Evolutionary conservation across 2,329 filamentous ascomycete genomes (phyloP), one percentile per base, ranked within the genome.

Genomic region (Pseudocercospora macadamiae): DNA sequence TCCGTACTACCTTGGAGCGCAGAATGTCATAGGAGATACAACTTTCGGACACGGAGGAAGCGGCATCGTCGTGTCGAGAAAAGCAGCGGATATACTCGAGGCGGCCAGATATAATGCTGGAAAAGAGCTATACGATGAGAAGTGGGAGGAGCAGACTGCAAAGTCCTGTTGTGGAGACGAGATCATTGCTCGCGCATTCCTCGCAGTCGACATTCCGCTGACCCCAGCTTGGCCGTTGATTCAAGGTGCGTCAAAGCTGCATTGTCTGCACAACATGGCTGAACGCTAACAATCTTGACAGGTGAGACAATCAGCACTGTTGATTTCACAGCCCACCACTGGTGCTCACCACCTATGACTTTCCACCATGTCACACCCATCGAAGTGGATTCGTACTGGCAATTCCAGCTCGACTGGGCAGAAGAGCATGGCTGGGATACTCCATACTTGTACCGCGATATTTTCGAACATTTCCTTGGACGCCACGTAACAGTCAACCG

Each of bases 91-190:
- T 21, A 60, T 57, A 14, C 57, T 73, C 18, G 62, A 66, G 28
- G 56, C 62, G 3, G 76, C 79, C 28, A 80, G 80, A 54, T 69
- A 73, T 2, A 65, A 71, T 9, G 75, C 79, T 54, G 71, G 79
- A 4, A 68, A 76, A 36, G 66, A 66, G 18, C 48, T 56, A 26
- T 74, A 73, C 57, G 72, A 74, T 53, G 60, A 61, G 45, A 57
- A 61, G 14, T 83, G 79, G 75, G 73, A 79, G 55, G 71, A 77
- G 25, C 57, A 75, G 25, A 73, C 81, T 16, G 70, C 71, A 34
- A 64, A 73, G 7, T 82, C 85, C 57, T 83, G 80, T 67, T 84
- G 82, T 57, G 82, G 82, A n/a, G 82, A 84, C 57, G 81, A 79
- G 37, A 75, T 84, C 7, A 66, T 83, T 9, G 82, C 81, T 0